Base-by-base conservation (phyloP, 169 alveolate genomes). In the Sarcocystis neurona region DNA sequence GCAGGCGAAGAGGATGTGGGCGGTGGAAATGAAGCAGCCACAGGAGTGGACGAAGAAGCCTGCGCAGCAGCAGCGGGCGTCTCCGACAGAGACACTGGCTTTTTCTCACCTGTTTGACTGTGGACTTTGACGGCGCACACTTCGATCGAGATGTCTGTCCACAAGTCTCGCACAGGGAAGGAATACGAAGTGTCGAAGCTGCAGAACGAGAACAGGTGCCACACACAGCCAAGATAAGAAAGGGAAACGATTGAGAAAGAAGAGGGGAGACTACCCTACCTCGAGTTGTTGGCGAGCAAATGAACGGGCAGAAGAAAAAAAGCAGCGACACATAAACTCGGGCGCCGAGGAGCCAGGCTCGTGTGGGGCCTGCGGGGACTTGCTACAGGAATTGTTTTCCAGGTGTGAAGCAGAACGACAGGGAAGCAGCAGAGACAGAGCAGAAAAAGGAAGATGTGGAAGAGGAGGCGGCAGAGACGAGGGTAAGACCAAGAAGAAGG, bases 131-230 rank as follows among this genome's bases (percentile, higher is more conserved):
- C 15, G 39, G 80, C 74, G 47, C 43, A 30, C 8, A 84, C 82
- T 18, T 84, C 82, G 50, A 84, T 48, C 20, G 77, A 84, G 30
- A 84, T 44, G 50, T 84, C 89, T 18, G 89, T 68, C 89, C 89
- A 84, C 80, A 84, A 66, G 27, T 84, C 89, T 1, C 82, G 60
- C 12, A 84, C 79, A 0, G 79, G 84, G 41, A 84, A 84, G 50
- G 60, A 70, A 34, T 10, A 72, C 56, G 47, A 37, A 56, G 20
- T 39, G 53, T 72, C 34, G 56, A 72, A 72, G 39, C 82, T 72
- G 56, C 27, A 12, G 23, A 15, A 53, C 12, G 23, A 53, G 23
- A 53, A 53, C 12, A 53, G 66, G n/a, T n/a, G n/a, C n/a, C n/a
- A n/a, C n/a, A n/a, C 12, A 53, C 66, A 53, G 66, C 23, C 66